These are phyloP conservation scores for Cyberlindnera euphorbiiphila DNA, from an alignment of 805 yeast genomes.

Conservation along the genomic window DNA sequence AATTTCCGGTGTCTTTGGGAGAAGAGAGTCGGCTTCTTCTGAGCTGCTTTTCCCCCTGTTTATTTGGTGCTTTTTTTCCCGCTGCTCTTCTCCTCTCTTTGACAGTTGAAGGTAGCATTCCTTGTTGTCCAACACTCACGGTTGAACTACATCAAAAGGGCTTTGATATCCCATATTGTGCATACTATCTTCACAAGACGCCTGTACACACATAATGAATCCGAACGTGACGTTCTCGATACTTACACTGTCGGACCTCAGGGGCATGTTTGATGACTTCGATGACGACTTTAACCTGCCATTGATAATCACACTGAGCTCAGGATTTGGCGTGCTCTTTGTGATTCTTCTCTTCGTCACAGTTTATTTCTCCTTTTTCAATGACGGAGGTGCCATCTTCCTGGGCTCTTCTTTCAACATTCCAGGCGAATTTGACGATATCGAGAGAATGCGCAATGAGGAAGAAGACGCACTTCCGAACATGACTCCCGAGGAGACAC, in stretches of 20 bases:
- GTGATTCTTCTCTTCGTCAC: slow-evolving; percentile 30
- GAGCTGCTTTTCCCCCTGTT: no score
- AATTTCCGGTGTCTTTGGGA: no score
- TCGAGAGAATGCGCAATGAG: slow-evolving; percentile 65
- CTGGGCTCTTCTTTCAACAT: slow-evolving; percentile 32
- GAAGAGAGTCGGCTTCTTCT: no score
- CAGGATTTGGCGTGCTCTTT: slow-evolving; percentile 35
- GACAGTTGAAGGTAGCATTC: no score
- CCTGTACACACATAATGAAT: background rate
- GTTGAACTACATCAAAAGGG: no score
- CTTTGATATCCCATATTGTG: no score
- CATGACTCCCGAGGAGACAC: slow-evolving; percentile 38
- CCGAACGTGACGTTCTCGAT: background rate
- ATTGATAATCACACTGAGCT: slow-evolving; percentile 34
- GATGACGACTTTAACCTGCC: slow-evolving; percentile 32
- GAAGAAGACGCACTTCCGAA: slow-evolving; percentile 41
- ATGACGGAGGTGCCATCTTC: slow-evolving; percentile 27
- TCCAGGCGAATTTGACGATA: slow-evolving; percentile 62
- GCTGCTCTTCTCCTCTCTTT: no score
- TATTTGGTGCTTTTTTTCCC: no score
- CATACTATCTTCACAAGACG: background rate
- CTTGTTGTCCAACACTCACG: no score
- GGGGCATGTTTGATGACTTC: slow-evolving; percentile 12
- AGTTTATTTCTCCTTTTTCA: slow-evolving; percentile 29
- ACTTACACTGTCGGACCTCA: background rate